Conservation (phyloP, 179 eudicot genomes). For the Silene vulgaris region DNA sequence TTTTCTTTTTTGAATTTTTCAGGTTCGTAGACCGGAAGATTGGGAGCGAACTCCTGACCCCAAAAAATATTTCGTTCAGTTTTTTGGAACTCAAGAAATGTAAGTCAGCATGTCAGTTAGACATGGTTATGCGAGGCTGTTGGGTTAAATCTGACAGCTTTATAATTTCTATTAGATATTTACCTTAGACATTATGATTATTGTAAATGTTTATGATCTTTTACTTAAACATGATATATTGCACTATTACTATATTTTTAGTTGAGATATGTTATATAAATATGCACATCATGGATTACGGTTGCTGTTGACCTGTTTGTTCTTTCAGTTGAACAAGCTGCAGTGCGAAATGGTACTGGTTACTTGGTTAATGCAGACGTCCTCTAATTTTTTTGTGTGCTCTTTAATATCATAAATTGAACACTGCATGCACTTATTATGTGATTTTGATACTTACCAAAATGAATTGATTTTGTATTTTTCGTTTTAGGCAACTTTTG, state of each 20-base stretch:
- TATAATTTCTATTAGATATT: constrained; percentile 1
- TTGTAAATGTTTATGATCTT: constrained; percentile 14
- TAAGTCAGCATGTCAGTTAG: constrained; percentile 39
- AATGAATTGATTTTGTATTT: background rate
- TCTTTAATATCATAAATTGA: background rate
- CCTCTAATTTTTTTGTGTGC: background rate
- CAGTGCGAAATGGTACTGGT: constrained; percentile 10
- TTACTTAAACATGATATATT: constrained; percentile 6
- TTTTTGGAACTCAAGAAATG: constrained; percentile 94
- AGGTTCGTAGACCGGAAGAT: constrained; percentile 92
- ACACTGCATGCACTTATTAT: background rate
- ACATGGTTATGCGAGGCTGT: constrained; percentile 11
- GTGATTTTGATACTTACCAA: background rate
- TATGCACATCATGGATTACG: background rate
- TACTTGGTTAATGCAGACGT: background rate
- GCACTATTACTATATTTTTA: background rate
- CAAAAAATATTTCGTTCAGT: constrained; percentile 79
- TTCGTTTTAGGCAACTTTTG: background rate
- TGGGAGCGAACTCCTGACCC: constrained; percentile 74
- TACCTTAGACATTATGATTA: background rate
- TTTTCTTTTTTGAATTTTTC: constrained; percentile 21
- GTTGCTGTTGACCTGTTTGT: background rate
- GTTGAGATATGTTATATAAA: background rate
- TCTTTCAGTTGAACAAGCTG: constrained; percentile 4
- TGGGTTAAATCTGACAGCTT: constrained; percentile 15